A percentile compares a stretch with the other conserved stretches of the same genome.
These are phyloP conservation scores for Trametopsis cervina DNA, from an alignment of 768 basidiomycete genomes.

Conservation along the genomic window DNA sequence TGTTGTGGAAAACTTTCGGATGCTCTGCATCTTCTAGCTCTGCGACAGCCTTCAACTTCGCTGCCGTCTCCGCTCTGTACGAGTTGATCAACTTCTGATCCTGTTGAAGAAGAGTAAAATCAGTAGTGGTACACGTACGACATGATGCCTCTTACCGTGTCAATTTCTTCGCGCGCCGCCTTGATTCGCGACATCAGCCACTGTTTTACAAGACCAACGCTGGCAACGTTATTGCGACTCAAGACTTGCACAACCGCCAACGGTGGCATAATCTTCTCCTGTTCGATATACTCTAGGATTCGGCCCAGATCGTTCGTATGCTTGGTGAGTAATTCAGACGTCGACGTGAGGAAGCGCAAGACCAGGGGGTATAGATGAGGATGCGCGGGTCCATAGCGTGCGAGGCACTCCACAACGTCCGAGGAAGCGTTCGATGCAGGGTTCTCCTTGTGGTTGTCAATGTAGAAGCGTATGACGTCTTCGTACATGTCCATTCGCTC, in stretches of 20 bases:
- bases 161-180: constrained; percentile 67
- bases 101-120: constrained; percentile 31
- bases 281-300: constrained; percentile 74
- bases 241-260: constrained; percentile 86
- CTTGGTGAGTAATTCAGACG: constrained; percentile 59
- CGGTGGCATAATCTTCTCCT: constrained; percentile 78
- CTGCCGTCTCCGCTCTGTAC: constrained; percentile 77
- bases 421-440: constrained; percentile 32
- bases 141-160: constrained; percentile 71
- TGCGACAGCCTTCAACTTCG: constrained; percentile 74
- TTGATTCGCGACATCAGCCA: constrained; percentile 82
- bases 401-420: constrained; percentile 68
- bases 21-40: constrained; percentile 73
- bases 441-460: constrained; percentile 58
- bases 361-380: constrained; percentile 83
- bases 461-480: constrained; percentile 90
- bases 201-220: constrained; percentile 85
- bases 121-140: no score
- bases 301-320: constrained; percentile 67
- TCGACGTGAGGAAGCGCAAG: constrained; percentile 83
- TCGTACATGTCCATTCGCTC: constrained; percentile 95
- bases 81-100: constrained; percentile 84
- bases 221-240: constrained; percentile 83
- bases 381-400: constrained; percentile 62
- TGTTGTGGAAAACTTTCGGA: constrained; percentile 90